phyloP scores from a whole-genome alignment of 2,329 filamentous ascomycete genomes.

The Bimuria novae-zelandiae region DNA sequence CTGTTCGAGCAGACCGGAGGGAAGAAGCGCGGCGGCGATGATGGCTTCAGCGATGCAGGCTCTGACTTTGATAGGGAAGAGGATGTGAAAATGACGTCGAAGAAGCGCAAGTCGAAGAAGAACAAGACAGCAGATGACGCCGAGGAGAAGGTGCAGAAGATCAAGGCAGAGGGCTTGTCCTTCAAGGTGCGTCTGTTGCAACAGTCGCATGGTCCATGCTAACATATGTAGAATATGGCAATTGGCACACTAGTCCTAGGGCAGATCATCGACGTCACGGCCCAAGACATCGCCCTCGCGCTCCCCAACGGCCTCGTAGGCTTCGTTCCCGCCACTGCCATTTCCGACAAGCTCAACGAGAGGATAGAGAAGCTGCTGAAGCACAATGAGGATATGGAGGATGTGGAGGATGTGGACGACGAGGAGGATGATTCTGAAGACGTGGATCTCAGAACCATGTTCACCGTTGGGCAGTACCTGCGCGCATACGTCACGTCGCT shows the following conservation, averaged over 20 bases:
- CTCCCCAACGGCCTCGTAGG: slow-evolving; percentile 93
- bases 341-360: slow-evolving; percentile 78
- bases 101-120: slow-evolving; percentile 56
- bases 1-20: slow-evolving; percentile 78
- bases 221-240: slow-evolving; percentile 68
- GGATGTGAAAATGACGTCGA: slow-evolving; percentile 53
- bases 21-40: slow-evolving; percentile 62
- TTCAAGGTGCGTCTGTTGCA: slow-evolving; percentile 69
- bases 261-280: slow-evolving; percentile 80
- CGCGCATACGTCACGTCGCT: slow-evolving; percentile 83
- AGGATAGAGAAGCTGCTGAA: slow-evolving; percentile 71
- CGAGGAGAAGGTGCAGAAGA: slow-evolving; percentile 52
- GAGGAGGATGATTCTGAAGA: slow-evolving; percentile 59
- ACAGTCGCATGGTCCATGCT: slow-evolving; percentile 4
- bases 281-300: slow-evolving; percentile 77
- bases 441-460: slow-evolving; percentile 75
- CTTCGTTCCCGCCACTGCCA: slow-evolving; percentile 87
- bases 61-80: slow-evolving; percentile 46
- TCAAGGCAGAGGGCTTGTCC: slow-evolving; percentile 84
- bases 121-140: slow-evolving; percentile 45
- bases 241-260: slow-evolving; percentile 88
- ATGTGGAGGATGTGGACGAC: slow-evolving; percentile 61
- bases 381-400: slow-evolving; percentile 64
- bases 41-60: slow-evolving; percentile 52
- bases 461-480: slow-evolving; percentile 84